Evolutionary conservation across 257 asterid genomes (phyloP), one percentile per base, ranked within the genome.

Genomic region (Solanum lignicaule): DNA sequence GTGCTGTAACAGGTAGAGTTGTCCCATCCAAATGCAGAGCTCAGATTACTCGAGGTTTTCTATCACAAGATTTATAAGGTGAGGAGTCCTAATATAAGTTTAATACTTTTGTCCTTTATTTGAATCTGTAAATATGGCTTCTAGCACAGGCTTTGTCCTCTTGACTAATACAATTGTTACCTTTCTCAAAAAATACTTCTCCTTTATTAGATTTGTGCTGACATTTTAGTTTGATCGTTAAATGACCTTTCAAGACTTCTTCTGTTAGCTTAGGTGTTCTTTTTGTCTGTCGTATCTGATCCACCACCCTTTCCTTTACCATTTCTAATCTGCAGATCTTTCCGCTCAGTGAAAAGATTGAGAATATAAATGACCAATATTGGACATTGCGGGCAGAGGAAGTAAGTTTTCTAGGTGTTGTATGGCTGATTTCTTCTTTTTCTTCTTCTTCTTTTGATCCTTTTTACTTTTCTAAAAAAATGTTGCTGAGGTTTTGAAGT

Each of bases 351-450:
- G 99, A 95, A 91, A 96, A 94, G 90, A 96, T 95, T 89, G 99
- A 96, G 90, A 95, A 96, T 89, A 96, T 96, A 89, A 95, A 95
- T 91, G 98, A 95, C 89, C 98, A 96, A 82, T 95, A 95, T 91
- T 96, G 99, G 99, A 96, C 98, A 20, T 83, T 96, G 91, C 96
- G 98, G 84, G 98, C 98, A 39, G 99, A 96, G 91, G 99, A 96
- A 98, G 98, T 93, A 66, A 89, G 89, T 74, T 88, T 89, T 83
- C 84, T 86, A 89, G 58, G 58, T 73, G 85, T 81, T 81, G 15
- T 25, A 43, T 41, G 62, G 84, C 36, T 78, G 84, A 27, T 25
- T 78, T 78, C 90, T 75, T 87, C 32, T 72, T 38, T 31, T 72
- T 68, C 75, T 68, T 27, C 38, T 6, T 27, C 78, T 18, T 33